phyloP scores from a whole-genome alignment of 116 monocot species.

The Iris pallida region DNA sequence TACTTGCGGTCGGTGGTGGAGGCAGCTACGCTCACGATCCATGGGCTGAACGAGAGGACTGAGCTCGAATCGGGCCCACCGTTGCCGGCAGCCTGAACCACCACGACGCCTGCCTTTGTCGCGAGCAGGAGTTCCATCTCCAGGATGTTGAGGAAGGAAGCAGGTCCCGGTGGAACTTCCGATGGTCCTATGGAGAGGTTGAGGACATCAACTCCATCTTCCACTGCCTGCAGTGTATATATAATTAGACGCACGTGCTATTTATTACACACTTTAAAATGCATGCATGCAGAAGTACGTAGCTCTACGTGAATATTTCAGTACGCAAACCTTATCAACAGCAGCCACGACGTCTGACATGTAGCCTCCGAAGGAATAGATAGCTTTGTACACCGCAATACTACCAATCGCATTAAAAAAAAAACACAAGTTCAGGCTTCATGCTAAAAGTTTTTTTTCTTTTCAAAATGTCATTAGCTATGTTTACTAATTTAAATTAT shows the following conservation, averaged over 20 bases:
- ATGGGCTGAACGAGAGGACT: constrained; percentile 78
- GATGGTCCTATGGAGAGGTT: constrained; percentile 62
- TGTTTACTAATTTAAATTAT: too few species aligned
- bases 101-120: constrained; percentile 55
- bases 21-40: constrained; percentile 71
- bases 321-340: constrained; percentile 54
- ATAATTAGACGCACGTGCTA: too few species aligned
- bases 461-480: too few species aligned
- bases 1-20: constrained; percentile 63
- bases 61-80: constrained; percentile 41
- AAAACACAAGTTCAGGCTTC: neutral
- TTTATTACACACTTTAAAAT: too few species aligned
- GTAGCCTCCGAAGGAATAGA: constrained; percentile 65
- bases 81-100: constrained; percentile 70
- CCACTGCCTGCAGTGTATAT: constrained; percentile 82
- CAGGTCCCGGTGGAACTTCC: constrained; percentile 43
- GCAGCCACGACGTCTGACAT: constrained; percentile 88
- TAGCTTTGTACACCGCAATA: constrained; percentile 73
- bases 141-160: constrained; percentile 55
- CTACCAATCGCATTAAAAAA: constrained; percentile 16
- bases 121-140: constrained; percentile 72
- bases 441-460: too few species aligned
- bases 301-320: too few species aligned
- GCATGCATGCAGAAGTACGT: too few species aligned
- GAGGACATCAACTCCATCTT: constrained; percentile 71